phyloP scores from a whole-genome alignment of 1,284 basidiomycete species.

The Boletus semigastroideus region DNA sequence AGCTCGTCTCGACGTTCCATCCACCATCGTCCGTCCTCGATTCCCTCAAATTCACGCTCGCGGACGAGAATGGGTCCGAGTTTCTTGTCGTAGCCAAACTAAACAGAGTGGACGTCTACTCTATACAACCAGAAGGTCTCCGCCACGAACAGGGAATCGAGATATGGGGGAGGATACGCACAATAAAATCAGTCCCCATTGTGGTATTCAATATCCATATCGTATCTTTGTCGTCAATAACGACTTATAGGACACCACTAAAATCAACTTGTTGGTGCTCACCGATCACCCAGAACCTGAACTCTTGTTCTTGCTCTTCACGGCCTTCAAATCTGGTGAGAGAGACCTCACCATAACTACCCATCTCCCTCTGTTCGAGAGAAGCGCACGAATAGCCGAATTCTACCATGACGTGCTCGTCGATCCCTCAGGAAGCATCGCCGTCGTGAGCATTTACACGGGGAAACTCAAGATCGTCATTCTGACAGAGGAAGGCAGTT shows the following conservation, averaged over 20 bases:
- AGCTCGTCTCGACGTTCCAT: slow-evolving; percentile 68
- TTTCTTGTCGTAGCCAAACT: slow-evolving; percentile 67
- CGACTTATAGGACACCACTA: slow-evolving; percentile 40
- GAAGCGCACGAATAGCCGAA: slow-evolving; percentile 56
- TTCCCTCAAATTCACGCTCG: slow-evolving; percentile 61
- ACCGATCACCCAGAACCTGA: slow-evolving; percentile 74
- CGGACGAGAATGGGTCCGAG: slow-evolving; percentile 46
- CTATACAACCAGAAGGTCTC: slow-evolving; percentile 57
- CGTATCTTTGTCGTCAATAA: slow-evolving; percentile 5
- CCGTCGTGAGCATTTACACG: slow-evolving; percentile 61
- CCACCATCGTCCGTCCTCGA: slow-evolving; percentile 60
- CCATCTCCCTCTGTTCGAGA: slow-evolving; percentile 53
- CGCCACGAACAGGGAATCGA: slow-evolving; percentile 54
- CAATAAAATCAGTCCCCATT: slow-evolving; percentile 53
- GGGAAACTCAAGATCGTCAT: slow-evolving; percentile 66
- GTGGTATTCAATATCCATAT: slow-evolving; percentile 38
- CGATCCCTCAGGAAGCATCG: slow-evolving; percentile 59
- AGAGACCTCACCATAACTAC: slow-evolving; percentile 42
- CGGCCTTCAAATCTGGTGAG: slow-evolving; percentile 36
- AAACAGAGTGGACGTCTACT: slow-evolving; percentile 63
- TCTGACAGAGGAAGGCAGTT: slow-evolving; percentile 49
- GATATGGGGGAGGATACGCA: slow-evolving; percentile 64
- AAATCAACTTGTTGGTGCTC: slow-evolving; percentile 58
- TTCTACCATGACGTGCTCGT: slow-evolving; percentile 66
- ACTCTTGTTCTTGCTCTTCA: slow-evolving; percentile 58